Conservation (phyloP, 1,284 basidiomycete species). For the Ustilago shanxiensis region DNA sequence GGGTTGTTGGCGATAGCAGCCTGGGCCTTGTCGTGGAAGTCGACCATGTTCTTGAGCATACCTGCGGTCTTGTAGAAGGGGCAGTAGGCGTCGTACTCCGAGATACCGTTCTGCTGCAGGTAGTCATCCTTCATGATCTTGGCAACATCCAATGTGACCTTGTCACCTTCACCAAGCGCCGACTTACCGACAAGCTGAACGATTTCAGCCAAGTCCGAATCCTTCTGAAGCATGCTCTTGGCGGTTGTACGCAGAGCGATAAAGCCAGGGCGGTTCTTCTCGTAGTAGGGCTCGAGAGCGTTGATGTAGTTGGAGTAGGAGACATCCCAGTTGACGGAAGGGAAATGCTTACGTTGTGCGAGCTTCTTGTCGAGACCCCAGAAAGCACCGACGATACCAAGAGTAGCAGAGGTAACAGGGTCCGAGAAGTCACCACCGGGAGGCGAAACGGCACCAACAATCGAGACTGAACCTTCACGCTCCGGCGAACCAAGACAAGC, state of each 20-base stretch:
- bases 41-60: conserved; percentile 95
- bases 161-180: conserved; percentile 96
- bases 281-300: conserved; percentile 93
- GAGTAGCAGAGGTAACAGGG: conserved; percentile 95
- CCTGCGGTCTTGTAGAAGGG: conserved; percentile 84
- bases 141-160: conserved; percentile 97
- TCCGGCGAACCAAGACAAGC: conserved; percentile 89
- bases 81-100: conserved; percentile 95
- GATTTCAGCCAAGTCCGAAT: conserved; percentile 97
- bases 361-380: conserved; percentile 83
- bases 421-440: conserved; percentile 99
- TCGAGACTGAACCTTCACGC: conserved; percentile 92
- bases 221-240: conserved; percentile 97
- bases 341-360: conserved; percentile 97
- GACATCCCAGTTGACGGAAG: conserved; percentile 98
- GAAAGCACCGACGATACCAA: conserved; percentile 99
- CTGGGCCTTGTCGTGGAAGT: conserved; percentile 90
- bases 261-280: conserved; percentile 87
- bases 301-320: conserved; percentile 99
- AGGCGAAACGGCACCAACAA: conserved; percentile 98
- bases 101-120: conserved; percentile 98
- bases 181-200: conserved; percentile 99
- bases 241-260: conserved; percentile 89
- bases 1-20: conserved; percentile 79
- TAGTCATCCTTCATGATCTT: conserved; percentile 95